phyloP scores from a whole-genome alignment of 495 filamentous ascomycete genomes.

The Tuber borchii region DNA sequence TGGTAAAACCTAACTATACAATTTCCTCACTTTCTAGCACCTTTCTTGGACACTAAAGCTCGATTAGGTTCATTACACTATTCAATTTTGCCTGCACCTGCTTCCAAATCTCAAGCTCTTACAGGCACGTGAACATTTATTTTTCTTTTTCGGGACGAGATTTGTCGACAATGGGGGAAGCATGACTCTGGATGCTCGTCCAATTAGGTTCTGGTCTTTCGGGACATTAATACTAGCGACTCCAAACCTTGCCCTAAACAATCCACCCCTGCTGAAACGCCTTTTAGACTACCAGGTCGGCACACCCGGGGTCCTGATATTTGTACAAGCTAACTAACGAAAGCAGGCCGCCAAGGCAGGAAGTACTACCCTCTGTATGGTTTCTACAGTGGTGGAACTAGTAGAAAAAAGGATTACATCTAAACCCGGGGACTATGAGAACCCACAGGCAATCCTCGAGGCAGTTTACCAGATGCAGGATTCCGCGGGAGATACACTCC shows the following conservation, averaged over 20 bases:
- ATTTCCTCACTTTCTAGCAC: background rate
- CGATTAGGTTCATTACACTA: conserved; percentile 33
- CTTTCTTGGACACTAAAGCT: background rate
- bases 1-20: conserved; percentile 14
- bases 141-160: conserved; percentile 37
- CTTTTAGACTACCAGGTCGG: conserved; percentile 34
- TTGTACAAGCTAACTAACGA: background rate
- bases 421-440: conserved; percentile 4
- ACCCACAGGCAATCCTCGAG: background rate
- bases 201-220: conserved; percentile 37
- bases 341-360: conserved; percentile 26
- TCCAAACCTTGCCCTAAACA: conserved; percentile 26
- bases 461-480: conserved; percentile 15
- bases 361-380: conserved; percentile 37
- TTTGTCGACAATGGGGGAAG: conserved; percentile 8
- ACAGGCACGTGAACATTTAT: conserved; percentile 23
- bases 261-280: conserved; percentile 17
- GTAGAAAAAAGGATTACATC: conserved; percentile 17
- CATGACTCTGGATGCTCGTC: conserved; percentile 15
- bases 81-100: conserved; percentile 32
- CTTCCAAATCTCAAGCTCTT: conserved; percentile 31
- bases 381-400: conserved; percentile 13
- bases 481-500: conserved; percentile 7
- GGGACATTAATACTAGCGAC: conserved; percentile 38
- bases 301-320: background rate